These are phyloP conservation scores for Boletus sp. DNA, from an alignment of 768 basidiomycete species.

Conservation along the genomic window DNA sequence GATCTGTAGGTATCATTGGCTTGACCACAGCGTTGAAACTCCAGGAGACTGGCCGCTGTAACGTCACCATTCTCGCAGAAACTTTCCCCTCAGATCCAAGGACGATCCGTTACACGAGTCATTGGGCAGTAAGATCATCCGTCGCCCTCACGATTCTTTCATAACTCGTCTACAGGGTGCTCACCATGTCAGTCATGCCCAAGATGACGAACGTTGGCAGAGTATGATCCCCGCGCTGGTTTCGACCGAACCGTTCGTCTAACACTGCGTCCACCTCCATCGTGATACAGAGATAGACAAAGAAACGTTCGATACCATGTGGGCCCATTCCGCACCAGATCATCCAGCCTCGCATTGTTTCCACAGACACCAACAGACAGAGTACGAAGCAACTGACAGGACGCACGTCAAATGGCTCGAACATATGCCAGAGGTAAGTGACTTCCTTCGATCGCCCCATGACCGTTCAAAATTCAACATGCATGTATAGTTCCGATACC, in stretches of 20 bases:
- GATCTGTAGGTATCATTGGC: slow-evolving; percentile 59
- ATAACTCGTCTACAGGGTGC: slow-evolving; percentile 52
- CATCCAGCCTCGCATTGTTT: slow-evolving; percentile 56
- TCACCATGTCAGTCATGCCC: slow-evolving; percentile 60
- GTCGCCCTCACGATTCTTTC: background rate
- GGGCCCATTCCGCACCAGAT: slow-evolving; percentile 56
- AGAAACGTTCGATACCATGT: slow-evolving; percentile 67
- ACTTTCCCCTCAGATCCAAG: slow-evolving; percentile 65
- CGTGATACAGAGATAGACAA: slow-evolving; percentile 52
- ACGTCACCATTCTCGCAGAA: slow-evolving; percentile 66
- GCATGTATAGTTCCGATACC: slow-evolving; percentile 26
- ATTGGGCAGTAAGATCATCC: slow-evolving; percentile 60
- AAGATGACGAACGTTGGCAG: slow-evolving; percentile 45
- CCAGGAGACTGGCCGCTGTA: slow-evolving; percentile 54
- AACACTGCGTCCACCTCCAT: background rate
- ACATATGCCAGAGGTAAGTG: slow-evolving; percentile 48
- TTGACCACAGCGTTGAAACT: slow-evolving; percentile 68
- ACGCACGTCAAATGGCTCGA: slow-evolving; percentile 30
- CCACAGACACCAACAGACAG: slow-evolving; percentile 54
- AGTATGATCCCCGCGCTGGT: slow-evolving; percentile 34
- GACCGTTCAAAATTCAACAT: background rate
- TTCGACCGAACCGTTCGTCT: background rate
- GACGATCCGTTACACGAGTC: slow-evolving; percentile 66
- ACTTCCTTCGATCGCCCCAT: background rate
- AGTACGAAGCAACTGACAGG: slow-evolving; percentile 43